Evolutionary conservation across 208 protist species (phyloP).

Genomic region (Strigomonas oncopelti): DNA sequence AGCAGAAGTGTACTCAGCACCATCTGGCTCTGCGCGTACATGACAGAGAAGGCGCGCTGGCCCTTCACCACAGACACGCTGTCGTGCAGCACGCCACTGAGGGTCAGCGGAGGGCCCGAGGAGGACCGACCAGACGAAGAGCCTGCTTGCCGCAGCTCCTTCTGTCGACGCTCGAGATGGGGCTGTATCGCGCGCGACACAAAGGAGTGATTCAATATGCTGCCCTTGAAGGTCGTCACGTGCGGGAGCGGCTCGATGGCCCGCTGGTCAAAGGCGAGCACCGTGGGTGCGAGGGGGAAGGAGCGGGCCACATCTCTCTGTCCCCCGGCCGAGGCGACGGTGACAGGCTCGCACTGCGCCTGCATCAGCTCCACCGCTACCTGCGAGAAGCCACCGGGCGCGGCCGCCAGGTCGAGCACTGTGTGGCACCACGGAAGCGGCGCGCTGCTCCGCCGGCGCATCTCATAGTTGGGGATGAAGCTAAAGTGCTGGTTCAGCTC

Average conservation of each 20-base stretch:
- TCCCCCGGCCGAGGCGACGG: too few relatives aligned
- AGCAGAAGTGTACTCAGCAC: conserved; percentile 49
- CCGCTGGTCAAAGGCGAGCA: conserved; percentile 63
- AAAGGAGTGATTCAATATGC: conserved; percentile 46
- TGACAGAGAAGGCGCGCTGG: conserved; percentile 60
- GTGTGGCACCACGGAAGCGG: conserved; percentile 27
- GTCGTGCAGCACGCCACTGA: conserved; percentile 64
- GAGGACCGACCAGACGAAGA: not conserved
- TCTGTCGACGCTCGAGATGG: not conserved
- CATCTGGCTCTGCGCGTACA: conserved; percentile 81
- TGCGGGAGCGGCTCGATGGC: conserved; percentile 40
- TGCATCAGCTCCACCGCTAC: conserved; percentile 60
- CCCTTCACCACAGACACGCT: conserved; percentile 64
- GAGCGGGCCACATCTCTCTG: not conserved
- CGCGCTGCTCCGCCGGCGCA: not conserved
- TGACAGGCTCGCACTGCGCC: not conserved
- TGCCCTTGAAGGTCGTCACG: conserved; percentile 27
- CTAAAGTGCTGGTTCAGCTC: conserved; percentile 50
- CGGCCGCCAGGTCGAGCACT: conserved; percentile 68
- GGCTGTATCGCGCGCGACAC: conserved; percentile 19
- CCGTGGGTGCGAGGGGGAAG: conserved; percentile 19
- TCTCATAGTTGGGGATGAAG: conserved; percentile 12
- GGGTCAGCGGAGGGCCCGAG: conserved; percentile 2
- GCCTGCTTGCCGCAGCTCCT: not conserved
- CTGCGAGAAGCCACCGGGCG: conserved; percentile 68